Base-by-base conservation (phyloP, 257 asterid species). In the Asclepias syriaca region DNA sequence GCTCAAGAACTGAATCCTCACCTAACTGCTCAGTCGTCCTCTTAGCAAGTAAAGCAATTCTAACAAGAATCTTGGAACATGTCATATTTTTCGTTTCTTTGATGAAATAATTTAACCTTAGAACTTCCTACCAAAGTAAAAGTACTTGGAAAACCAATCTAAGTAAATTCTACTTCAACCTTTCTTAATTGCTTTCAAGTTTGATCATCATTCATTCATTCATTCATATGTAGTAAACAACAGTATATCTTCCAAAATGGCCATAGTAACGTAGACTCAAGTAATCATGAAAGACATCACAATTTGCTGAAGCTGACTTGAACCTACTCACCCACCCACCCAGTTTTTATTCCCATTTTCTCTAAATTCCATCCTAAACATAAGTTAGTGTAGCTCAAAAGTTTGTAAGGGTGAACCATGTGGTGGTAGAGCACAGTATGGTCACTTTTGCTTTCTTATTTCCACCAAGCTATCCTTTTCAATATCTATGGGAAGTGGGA, bases 381-480 rank as follows among this genome's bases (percentile, higher is more conserved):
- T 37, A 63, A 34, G 24, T 18, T 16, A 34, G 39, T 63, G 49
- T 15, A 63, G 3, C 22, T 29, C 66, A 61, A 16, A 49, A 63
- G 49, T 37, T 37, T 63, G 49, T 32, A 6, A 37, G 15, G 68
- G 27, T 63, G 39, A 63, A 16, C 48, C 49, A 37, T 6, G 49
- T 63, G 49, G 68, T 14, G 24, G 6, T 63, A 34, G 68, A 34
- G 68, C 10, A 63, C 68, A 63, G 14, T 16, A 32, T 29, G 40
- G 66, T 29, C 66, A 60, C 22, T 60, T 60, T 9, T 32, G 46
- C 46, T 60, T 60, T 60, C 66, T 60, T 60, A 60, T 60, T 58
- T 45, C 66, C 66, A 60, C 66, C 66, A 60, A 60, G 45, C 46
- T 60, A 27, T 60, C 66, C 2, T 32, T 60, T 60, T 60, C 66